Evolutionary conservation across 179 eudicot species (phyloP), one percentile per base, ranked within the genome.

Genomic region (Beta lomatogona): DNA sequence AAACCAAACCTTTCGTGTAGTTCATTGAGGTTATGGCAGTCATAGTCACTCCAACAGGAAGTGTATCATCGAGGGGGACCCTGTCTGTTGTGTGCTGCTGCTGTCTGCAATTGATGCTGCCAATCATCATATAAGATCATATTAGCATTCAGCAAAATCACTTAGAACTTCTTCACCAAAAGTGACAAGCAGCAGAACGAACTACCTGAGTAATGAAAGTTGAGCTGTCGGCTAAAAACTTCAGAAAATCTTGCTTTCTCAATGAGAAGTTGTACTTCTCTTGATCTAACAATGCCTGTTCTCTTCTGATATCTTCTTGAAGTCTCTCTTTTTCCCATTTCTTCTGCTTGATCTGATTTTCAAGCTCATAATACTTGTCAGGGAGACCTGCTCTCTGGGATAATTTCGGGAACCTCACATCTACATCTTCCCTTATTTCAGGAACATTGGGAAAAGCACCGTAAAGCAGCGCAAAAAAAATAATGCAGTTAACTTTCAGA

Each of bases 191-290:
- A 70, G 44, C 19, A 18, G 21, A 69, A 75, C 79, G 61, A 73
- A 69, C 75, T 91, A 92, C 97, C 97, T 90, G 92, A 85, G 86
- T 66, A 18, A 83, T 77, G 82, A 85, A 83, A 25, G 89, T 50
- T 41, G 94, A 82, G 82, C 92, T 86, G 12, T 89, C 87, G 11
- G 92, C 93, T 67, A 93, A 45, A 81, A 82, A 91, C 85, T 81
- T 88, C 75, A 92, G 54, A 82, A 93, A 92, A 25, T 91, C 95
- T 84, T 89, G 87, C 85, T 93, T 96, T 86, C 90, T 93, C 61
- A 77, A 57, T 60, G 86, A 88, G 74, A 86, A 96, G 76, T 65
- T 91, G 85, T 71, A 74, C 90, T 84, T 92, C n/a, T 87, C 90
- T 74, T 87, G 89, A 82, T 86, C 88, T 81, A 91, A 80, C 44